Evolutionary conservation across 495 filamentous ascomycete species (phyloP), one percentile per base, ranked within the genome.

Genomic region (Echria macrotheca): DNA sequence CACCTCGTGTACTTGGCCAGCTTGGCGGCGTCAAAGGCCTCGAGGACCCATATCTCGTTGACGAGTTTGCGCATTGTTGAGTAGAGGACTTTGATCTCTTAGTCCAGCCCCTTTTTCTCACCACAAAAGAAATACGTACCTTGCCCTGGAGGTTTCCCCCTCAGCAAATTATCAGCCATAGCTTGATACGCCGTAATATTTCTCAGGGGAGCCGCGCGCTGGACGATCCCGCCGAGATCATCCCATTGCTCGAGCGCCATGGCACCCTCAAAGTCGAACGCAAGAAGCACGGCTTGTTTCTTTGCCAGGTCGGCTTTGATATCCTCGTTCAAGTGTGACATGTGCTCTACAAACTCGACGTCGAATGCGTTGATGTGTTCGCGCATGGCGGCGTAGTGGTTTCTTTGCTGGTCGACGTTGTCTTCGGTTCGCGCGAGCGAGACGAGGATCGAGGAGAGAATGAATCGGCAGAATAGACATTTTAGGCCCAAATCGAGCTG

Each of bases 261-360:
- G 9, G 81, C 76, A n/a, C 80, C 84, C 68, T 93, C 89, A 53
- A 93, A 84, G 52, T 89, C 82, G 56, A 87, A 85, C 1, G 80
- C 75, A 4, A 89, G 62, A 9, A 91, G 66, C 17, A 74, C 73
- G 26, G 76, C 71, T 45, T 87, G 73, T 55, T 85, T 89, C 7
- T 69, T 61, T 17, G 71, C 57, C 46, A 87, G 71, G 57, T 86
- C 83, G 9, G 59, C 55, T 31, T 63, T 63, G 2, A 59, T 65
- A 9, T 55, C 65, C 41, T 77, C 72, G 25, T 75, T 72, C 4
- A 79, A 50, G 11, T 51, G 47, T 14, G 60, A 55, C 14, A 67
- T 38, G 51, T 69, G 68, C 36, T 60, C 55, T 17, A 71, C 57
- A 3, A 73, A 54, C 25, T 54, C 50, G 24, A 48, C 59, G 57